Percentiles rank a stretch among this genome's conserved stretches.
Conservation (phyloP, 140 eudicot species). For the Anethum foeniculum region DNA sequence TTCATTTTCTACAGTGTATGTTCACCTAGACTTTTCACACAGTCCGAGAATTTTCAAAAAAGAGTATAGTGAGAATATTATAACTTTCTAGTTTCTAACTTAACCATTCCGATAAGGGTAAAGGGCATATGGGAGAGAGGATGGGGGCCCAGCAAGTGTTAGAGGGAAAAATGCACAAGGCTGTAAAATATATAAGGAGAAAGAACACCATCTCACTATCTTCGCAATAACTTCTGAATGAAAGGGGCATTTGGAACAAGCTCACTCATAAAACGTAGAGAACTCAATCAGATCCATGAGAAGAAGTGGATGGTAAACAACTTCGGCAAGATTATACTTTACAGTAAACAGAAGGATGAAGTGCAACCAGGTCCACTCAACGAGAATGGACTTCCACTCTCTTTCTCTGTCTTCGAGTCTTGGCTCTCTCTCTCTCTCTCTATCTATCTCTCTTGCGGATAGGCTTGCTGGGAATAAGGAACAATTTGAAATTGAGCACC, state of each 20-base stretch:
- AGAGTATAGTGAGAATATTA: background rate
- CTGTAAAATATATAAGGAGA: background rate
- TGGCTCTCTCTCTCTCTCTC: too few relatives aligned
- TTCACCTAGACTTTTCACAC: background rate
- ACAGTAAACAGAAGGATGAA: background rate
- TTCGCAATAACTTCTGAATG: background rate
- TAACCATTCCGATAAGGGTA: background rate
- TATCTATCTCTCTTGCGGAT: too few relatives aligned
- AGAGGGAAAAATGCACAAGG: background rate
- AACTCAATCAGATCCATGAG: background rate
- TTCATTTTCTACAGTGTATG: background rate
- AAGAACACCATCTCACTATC: background rate
- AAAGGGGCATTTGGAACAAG: background rate
- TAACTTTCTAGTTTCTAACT: background rate
- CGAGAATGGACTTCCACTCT: background rate
- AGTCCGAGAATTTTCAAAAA: background rate
- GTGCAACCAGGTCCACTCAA: background rate
- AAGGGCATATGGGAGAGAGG: background rate
- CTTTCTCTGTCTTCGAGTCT: background rate
- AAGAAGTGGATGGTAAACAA: background rate
- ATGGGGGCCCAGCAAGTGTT: background rate
- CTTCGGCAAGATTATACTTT: background rate
- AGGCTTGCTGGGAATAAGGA: background rate
- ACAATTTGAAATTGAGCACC: background rate
- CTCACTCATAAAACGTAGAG: background rate